Evolutionary conservation across 306 rosid genomes (phyloP).

Genomic region (Gynostemma pentaphyllum): DNA sequence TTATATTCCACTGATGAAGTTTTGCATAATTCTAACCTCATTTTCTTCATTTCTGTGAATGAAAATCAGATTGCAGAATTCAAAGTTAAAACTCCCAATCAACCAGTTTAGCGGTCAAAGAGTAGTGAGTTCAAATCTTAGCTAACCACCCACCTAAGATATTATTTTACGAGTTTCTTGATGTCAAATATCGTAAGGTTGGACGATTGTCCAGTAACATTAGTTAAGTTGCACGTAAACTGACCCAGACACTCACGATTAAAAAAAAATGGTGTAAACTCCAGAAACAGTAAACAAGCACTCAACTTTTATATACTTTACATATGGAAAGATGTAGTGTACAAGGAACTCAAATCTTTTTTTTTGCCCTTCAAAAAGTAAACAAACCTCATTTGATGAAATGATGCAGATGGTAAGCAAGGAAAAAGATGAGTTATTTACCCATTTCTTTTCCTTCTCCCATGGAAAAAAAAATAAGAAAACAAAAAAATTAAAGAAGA

Average conservation of each 20-base stretch:
- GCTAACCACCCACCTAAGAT: too few species aligned
- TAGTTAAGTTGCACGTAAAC: too few species aligned
- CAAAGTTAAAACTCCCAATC: too few species aligned
- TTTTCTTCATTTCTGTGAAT: not conserved
- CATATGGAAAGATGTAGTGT: conserved; percentile 59
- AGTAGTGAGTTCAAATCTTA: too few species aligned
- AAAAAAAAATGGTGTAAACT: not conserved
- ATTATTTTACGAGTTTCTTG: too few species aligned
- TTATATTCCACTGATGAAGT: not conserved
- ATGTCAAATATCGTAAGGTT: too few species aligned
- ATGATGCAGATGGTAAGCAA: conserved; percentile 22
- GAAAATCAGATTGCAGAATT: not conserved
- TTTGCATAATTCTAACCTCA: not conserved
- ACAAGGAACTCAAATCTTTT: conserved; percentile 46
- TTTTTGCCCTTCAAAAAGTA: conserved; percentile 21
- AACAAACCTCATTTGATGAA: conserved; percentile 57
- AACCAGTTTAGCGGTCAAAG: too few species aligned
- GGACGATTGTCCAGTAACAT: too few species aligned
- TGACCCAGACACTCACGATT: too few species aligned
- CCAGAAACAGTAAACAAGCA: conserved; percentile 41
- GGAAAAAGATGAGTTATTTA: conserved; percentile 34
- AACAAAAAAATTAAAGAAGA: conserved; percentile 6
- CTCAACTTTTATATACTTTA: conserved; percentile 60
- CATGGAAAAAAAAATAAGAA: not conserved
- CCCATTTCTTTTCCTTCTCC: conserved; percentile 26